Evolutionary conservation across 139 green algal species (phyloP), one percentile per base, ranked within the genome.

Genomic region (Auxenochlorella pyrenoidosa): DNA sequence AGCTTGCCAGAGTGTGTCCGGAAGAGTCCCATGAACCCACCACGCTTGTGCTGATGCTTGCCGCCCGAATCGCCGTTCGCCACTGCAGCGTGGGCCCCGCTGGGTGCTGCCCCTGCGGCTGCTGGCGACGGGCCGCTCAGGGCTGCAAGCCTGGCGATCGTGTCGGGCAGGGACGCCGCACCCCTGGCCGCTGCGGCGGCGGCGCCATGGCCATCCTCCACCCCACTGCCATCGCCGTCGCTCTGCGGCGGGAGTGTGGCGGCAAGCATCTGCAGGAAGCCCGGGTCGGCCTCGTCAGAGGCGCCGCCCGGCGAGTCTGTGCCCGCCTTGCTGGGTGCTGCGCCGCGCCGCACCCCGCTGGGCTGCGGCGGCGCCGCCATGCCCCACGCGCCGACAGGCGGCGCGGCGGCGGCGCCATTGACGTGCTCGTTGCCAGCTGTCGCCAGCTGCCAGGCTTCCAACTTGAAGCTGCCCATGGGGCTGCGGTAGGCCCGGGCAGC

Each of bases 11-110:
- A 76, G 70, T 38, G n/a, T 32, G 30, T 18, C 0, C 40, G 38
- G 63, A 85, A 85, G 24, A 85, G 43, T 5, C 63, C 80, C 13
- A 85, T 18, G 1, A 85, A 76, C 63, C 80, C 38, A 3, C 63
- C 19, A 0, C 22, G 30, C 75, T 81, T 81, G 75, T 75, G 54
- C 36, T 73, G 78, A 36, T 71, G 19, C 59, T 59, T 84, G 34
- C 44, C 44, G 30, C 6, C 44, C 18, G 47, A 43, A 30, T 59
- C 26, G 44, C n/a, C 82, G 58, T n/a, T 54, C 12, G 43, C n/a
- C 36, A 22, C 79, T 0, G 79, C 59, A 71, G 10, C n/a, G 1
- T 30, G 41, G 36, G 22, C 24, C 10, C 22, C 79, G 30, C 5
- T 22, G 18, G 40, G 3, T 32, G 41, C 36, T 66, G 63, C 78